Conservation (phyloP, 2,329 filamentous ascomycete species). For the Cladophialophora psammophila region DNA sequence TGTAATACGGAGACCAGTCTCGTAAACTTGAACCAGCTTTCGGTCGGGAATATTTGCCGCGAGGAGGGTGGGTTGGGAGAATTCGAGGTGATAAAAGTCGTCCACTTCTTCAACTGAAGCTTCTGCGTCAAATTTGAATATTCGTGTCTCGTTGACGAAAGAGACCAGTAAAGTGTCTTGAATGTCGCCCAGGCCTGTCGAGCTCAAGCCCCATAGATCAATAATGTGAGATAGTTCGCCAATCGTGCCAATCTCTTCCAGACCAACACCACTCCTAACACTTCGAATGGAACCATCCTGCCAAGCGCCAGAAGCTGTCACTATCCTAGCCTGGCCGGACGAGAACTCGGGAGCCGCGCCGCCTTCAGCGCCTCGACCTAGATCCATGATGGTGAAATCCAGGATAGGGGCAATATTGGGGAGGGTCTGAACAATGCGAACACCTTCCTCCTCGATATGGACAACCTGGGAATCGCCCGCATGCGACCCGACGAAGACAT, state of each 20-base stretch:
- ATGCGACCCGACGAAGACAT: conserved; percentile 88
- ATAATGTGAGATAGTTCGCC: conserved; percentile 78
- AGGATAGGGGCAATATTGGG: conserved; percentile 89
- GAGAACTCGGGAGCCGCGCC: conserved; percentile 87
- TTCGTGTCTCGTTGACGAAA: conserved; percentile 80
- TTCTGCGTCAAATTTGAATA: conserved; percentile 76
- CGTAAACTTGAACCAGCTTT: conserved; percentile 78
- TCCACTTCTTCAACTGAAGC: conserved; percentile 88
- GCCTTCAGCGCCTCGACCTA: conserved; percentile 83
- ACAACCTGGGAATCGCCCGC: conserved; percentile 91
- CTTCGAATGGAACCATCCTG: conserved; percentile 87
- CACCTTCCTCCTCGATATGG: conserved; percentile 64
- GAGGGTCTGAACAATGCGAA: conserved; percentile 76
- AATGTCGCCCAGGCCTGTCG: conserved; percentile 58
- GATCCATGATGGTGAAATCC: conserved; percentile 95
- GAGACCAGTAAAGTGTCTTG: conserved; percentile 78
- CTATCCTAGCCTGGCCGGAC: conserved; percentile 90
- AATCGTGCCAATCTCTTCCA: conserved; percentile 84
- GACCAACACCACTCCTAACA: conserved; percentile 89
- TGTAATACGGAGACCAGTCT: conserved; percentile 66
- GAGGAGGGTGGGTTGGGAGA: conserved; percentile 76
- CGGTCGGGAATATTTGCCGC: conserved; percentile 70
- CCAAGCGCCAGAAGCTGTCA: conserved; percentile 90
- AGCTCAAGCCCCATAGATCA: conserved; percentile 73
- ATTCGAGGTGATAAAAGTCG: conserved; percentile 72